Base-by-base conservation (phyloP, 257 asterid species). In the Solanum pimpinellifolium region DNA sequence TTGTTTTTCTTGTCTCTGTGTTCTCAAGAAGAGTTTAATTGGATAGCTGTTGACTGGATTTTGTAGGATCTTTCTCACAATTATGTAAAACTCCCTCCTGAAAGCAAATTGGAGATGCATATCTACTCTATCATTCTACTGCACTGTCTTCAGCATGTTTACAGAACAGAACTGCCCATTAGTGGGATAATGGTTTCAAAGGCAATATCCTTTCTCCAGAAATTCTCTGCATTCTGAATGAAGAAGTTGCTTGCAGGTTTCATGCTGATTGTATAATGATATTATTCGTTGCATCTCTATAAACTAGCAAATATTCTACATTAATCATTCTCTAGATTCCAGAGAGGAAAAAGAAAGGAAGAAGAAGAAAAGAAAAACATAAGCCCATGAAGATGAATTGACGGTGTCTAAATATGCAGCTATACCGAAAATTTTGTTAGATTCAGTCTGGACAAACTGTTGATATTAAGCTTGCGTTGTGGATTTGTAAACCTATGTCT, bases 11-110 rank as follows among this genome's bases (percentile, higher is more conserved):
- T 87, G 82, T 90, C 83, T 85, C 83, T 85, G 18, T 89, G 83
- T 73, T 25, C 73, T 41, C 23, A 41, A 49, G 47, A 86, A 62
- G 83, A 42, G 65, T 77, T 74, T 85, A 68, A 84, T 87, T 6
- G 83, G 85, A 83, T 74, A 83, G 84, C 92, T 92, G 90, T 87
- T 87, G 56, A 87, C 39, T 89, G 88, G 39, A 84, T 92, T 86
- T 27, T 82, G 70, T 83, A 97, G 99, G 96, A 94, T 93, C 98
- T 97, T 88, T 94, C 95, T 89, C 94, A 97, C 92, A 95, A 94
- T 92, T 97, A 93, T 88, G 90, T 82, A 74, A 89, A 89, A 73
- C 95, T 95, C 88, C 84, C 97, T 83, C 88, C 94, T 74, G 98
- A 95, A 85, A 89, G 88, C 86, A 97, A 95, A 90, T 74, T 95